These are phyloP conservation scores for Linum tenue DNA, from an alignment of 345 rosid genomes.

Conservation along the genomic window DNA sequence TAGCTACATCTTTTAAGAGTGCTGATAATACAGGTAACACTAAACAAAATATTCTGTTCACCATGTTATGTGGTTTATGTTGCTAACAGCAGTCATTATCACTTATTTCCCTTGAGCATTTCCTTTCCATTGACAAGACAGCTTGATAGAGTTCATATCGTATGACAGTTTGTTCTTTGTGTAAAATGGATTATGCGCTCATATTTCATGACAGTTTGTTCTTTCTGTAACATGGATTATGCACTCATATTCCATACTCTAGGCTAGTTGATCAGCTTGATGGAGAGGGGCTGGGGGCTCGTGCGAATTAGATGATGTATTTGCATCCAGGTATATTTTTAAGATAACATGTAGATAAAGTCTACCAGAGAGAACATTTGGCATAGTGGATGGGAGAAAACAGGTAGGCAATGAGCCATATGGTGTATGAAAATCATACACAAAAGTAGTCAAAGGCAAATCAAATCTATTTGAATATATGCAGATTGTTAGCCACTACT, in stretches of 20 bases:
- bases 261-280: neutral
- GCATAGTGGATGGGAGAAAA: neutral
- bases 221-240: neutral
- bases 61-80: neutral
- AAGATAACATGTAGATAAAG: neutral
- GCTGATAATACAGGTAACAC: neutral
- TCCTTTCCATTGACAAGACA: neutral
- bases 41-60: neutral
- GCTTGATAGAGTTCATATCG: neutral
- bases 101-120: no score
- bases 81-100: neutral
- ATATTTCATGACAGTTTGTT: neutral
- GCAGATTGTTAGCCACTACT: neutral
- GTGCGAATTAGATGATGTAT: neutral
- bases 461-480: constrained; percentile 1
- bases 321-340: neutral
- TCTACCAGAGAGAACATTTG: neutral
- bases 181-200: neutral
- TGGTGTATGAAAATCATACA: neutral
- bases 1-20: neutral
- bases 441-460: constrained; percentile 2
- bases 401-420: neutral
- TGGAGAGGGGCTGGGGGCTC: neutral
- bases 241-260: no score
- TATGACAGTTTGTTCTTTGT: neutral